Conservation (phyloP, 805 yeast genomes). For the Candida ipomoeae region DNA sequence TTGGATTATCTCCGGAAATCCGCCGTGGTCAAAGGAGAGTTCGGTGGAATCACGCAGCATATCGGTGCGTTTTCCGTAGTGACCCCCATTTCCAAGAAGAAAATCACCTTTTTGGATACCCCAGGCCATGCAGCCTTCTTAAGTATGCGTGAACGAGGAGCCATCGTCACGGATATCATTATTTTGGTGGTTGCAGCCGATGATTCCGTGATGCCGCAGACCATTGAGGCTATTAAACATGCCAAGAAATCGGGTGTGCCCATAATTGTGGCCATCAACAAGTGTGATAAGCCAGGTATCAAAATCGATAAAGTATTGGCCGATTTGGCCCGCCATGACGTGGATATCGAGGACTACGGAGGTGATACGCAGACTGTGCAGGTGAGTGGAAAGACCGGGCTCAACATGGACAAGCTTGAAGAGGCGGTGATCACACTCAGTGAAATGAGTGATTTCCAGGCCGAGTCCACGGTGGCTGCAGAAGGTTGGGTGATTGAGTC, state of each 20-base stretch:
- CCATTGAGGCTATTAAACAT: constrained; percentile 91
- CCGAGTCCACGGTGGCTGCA: constrained; percentile 49
- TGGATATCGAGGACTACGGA: constrained; percentile 88
- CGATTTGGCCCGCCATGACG: constrained; percentile 71
- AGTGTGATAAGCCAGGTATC: constrained; percentile 78
- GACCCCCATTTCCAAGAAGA: constrained; percentile 69
- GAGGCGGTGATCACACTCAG: constrained; percentile 83
- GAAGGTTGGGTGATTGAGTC: constrained; percentile 94
- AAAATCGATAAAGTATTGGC: constrained; percentile 71
- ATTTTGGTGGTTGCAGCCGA: constrained; percentile 94
- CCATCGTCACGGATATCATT: constrained; percentile 87
- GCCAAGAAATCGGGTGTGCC: constrained; percentile 79
- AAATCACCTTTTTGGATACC: constrained; percentile 88
- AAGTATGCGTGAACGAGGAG: constrained; percentile 96
- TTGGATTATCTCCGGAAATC: constrained; percentile 83
- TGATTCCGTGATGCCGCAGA: constrained; percentile 97
- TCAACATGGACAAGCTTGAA: constrained; percentile 84
- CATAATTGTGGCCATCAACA: constrained; percentile 86
- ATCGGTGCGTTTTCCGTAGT: constrained; percentile 92
- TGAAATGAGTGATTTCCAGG: constrained; percentile 75
- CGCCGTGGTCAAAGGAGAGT: constrained; percentile 76
- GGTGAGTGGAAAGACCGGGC: constrained; percentile 85
- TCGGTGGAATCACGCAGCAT: constrained; percentile 97
- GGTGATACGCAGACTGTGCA: constrained; percentile 90
- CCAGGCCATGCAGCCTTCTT: constrained; percentile 98